Evolutionary conservation across 345 rosid genomes (phyloP), one percentile per base, ranked within the genome.

Genomic region (Euphorbia tirucalli): DNA sequence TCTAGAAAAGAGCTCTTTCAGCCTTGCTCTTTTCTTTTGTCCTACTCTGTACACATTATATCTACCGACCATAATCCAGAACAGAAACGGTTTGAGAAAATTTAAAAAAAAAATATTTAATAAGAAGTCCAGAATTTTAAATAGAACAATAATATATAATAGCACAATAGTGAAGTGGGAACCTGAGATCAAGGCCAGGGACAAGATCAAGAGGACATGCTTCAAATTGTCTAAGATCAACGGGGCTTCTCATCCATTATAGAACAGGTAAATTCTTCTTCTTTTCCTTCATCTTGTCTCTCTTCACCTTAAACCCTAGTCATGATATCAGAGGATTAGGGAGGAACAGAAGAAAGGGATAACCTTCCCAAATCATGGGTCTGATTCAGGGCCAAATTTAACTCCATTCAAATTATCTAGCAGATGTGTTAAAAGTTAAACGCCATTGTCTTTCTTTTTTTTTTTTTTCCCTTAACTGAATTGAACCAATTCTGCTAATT

Each of bases 161-260:
- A 14, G 30, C 21, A 56, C 35, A 14, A 11, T 1, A 16, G 46
- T 11, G n/a, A n/a, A 44, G 32, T 44, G 57, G 48, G 27, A 1
- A 95, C 99, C 87, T 89, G 70, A 91, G 86, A 67, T 92, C 85
- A 69, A 95, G 87, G 74, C 85, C 88, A 81, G 97, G 98, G 63
- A 92, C 74, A 41, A 80, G 79, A 59, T 85, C 77, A 64, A 95
- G 86, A 65, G 85, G 68, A 70, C 89, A 90, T 28, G 76, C 85
- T 77, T 86, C 81, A 21, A 81, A 48, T 21, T 70, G 64, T 68
- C 76, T 80, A 62, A 95, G 84, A 75, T 90, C 94, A 68, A 95
- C 70, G 0, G 98, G 97, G 68, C 80, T 81, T 80, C 96, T 82
- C 98, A 95, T 92, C 99, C 99, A 95, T 82, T 93, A 90, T 81